Percentiles rank a stretch among this genome's conserved stretches.
Conservation (phyloP, 495 filamentous ascomycete species). For the Penicillium fimorum region DNA sequence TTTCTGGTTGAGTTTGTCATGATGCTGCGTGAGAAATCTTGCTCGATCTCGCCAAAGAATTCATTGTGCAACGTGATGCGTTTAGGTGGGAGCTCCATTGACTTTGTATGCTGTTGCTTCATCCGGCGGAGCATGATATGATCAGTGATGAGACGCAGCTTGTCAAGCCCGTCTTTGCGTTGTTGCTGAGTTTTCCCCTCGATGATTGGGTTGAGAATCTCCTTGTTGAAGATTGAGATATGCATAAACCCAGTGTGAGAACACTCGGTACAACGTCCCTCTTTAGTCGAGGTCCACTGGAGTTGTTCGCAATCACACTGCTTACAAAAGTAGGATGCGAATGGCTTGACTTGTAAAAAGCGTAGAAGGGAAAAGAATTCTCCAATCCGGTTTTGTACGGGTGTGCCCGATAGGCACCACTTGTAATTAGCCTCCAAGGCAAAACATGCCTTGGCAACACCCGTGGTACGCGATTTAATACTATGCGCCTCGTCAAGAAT, state of each 20-base stretch:
- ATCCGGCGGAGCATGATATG: conserved; percentile 92
- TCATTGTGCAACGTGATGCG: conserved; percentile 87
- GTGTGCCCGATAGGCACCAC: conserved; percentile 94
- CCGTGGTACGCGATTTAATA: conserved; percentile 85
- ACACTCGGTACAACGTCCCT: conserved; percentile 67
- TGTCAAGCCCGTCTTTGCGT: conserved; percentile 67
- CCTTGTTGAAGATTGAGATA: conserved; percentile 93
- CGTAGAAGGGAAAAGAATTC: conserved; percentile 94
- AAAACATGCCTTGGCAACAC: conserved; percentile 91
- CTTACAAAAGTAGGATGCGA: conserved; percentile 91
- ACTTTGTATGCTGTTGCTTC: conserved; percentile 85
- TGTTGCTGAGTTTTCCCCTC: conserved; percentile 47
- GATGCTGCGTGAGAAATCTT: conserved; percentile 91
- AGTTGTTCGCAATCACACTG: conserved; percentile 73
- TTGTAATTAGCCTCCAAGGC: conserved; percentile 82
- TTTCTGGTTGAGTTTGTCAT: conserved; percentile 84
- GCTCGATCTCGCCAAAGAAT: conserved; percentile 92
- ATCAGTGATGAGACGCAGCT: conserved; percentile 81
- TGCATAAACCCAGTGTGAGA: conserved; percentile 72
- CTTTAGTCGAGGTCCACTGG: conserved; percentile 75
- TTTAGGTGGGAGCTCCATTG: conserved; percentile 94
- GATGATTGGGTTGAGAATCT: conserved; percentile 75
- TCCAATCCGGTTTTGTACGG: conserved; percentile 93
- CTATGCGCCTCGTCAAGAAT: conserved; percentile 96
- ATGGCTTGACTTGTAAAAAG: conserved; percentile 83